Conservation (phyloP, 139 green algal species). For the Coelastrella sp. region DNA sequence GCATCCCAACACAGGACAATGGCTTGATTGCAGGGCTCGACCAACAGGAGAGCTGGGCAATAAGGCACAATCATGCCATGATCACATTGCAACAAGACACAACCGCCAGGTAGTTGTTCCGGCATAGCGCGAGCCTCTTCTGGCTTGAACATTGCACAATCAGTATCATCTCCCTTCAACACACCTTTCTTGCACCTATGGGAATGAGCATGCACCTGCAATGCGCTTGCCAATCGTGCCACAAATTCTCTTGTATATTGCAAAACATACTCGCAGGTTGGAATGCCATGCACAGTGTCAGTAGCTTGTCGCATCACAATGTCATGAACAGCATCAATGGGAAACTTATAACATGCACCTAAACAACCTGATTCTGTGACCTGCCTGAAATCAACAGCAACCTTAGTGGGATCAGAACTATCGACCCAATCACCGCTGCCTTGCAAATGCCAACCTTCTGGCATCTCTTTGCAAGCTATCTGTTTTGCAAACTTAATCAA, state of each 20-base stretch:
- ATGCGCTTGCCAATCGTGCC: too few species aligned
- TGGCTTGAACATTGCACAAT: neutral
- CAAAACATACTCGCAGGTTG: neutral
- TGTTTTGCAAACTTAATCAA: neutral
- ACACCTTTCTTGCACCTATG: neutral
- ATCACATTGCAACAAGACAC: neutral
- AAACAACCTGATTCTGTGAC: neutral
- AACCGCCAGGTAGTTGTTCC: neutral
- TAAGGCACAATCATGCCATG: neutral
- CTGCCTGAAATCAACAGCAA: neutral
- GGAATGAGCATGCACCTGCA: too few species aligned
- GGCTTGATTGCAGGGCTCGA: neutral
- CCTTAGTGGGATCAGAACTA: neutral
- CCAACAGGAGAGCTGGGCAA: neutral
- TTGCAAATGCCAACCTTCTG: neutral
- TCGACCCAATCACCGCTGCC: too few species aligned
- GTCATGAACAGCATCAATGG: too few species aligned
- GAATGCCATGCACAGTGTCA: neutral
- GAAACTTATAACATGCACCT: neutral
- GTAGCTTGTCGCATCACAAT: neutral
- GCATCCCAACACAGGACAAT: neutral
- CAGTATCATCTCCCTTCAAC: neutral
- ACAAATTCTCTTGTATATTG: too few species aligned
- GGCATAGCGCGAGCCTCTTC: neutral
- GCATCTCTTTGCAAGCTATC: neutral